Conservation (phyloP, 768 basidiomycete genomes). For the Chiua virens region DNA sequence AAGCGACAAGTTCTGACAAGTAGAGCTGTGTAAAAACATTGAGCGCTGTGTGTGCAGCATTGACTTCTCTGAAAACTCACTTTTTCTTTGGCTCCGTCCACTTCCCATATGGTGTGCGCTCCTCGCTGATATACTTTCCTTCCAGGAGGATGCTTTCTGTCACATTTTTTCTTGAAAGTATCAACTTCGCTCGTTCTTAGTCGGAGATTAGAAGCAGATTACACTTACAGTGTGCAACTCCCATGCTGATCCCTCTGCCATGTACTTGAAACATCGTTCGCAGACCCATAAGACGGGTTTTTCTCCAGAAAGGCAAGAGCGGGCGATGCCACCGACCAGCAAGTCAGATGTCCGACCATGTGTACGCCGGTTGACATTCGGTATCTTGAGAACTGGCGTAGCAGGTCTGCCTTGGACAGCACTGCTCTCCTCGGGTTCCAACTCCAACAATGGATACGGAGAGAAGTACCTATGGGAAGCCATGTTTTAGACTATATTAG, state of each 20-base stretch:
- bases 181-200: slow-evolving; percentile 8
- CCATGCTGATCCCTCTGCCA: slow-evolving; percentile 72
- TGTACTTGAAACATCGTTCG: slow-evolving; percentile 96
- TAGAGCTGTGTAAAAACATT: slow-evolving; percentile 63
- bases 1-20: slow-evolving; percentile 91
- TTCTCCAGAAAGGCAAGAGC: slow-evolving; percentile 45
- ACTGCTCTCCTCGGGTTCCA: slow-evolving; percentile 54
- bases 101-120: slow-evolving; percentile 91
- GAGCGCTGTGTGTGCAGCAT: background rate
- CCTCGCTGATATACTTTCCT: slow-evolving; percentile 88
- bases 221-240: slow-evolving; percentile 62
- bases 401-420: slow-evolving; percentile 25
- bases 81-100: slow-evolving; percentile 86
- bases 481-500: background rate
- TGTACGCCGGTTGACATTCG: slow-evolving; percentile 55
- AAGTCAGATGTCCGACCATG: slow-evolving; percentile 77
- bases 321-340: slow-evolving; percentile 59
- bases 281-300: slow-evolving; percentile 75
- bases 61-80: slow-evolving; percentile 40
- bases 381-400: slow-evolving; percentile 39
- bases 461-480: slow-evolving; percentile 77
- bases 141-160: slow-evolving; percentile 75
- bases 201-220: slow-evolving; percentile 4
- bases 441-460: slow-evolving; percentile 79
- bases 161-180: slow-evolving; percentile 60